Percentiles rank a stretch among this genome's conserved stretches.
Evolutionary conservation across 1,139 yeast species (phyloP).

Genomic region (Candida neerlandica): DNA sequence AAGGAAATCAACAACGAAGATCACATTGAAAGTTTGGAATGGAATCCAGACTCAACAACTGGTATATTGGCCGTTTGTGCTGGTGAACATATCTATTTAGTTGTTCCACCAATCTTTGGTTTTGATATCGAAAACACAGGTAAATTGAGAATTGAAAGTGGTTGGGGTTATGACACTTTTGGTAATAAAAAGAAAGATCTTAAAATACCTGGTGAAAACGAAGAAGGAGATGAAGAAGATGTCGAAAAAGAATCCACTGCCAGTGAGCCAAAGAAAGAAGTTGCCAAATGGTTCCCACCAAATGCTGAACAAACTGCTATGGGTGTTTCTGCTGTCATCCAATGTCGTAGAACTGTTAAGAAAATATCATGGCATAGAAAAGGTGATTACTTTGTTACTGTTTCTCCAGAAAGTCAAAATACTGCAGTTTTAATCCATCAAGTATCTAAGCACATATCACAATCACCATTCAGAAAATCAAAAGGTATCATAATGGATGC

Average conservation of each 20-base stretch:
- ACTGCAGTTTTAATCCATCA: conserved; percentile 93
- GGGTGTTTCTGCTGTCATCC: conserved; percentile 73
- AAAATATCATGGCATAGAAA: conserved; percentile 94
- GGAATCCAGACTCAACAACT: conserved; percentile 81
- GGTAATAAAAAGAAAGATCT: conserved; percentile 56
- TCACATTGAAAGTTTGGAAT: conserved; percentile 77
- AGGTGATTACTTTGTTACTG: conserved; percentile 95
- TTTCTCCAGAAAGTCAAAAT: conserved; percentile 86
- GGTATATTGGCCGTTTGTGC: conserved; percentile 84
- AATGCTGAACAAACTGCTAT: conserved; percentile 58
- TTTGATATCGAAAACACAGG: conserved; percentile 84
- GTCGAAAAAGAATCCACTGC: conserved; percentile 37
- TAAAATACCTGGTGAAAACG: conserved; percentile 45
- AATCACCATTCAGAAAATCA: conserved; percentile 91
- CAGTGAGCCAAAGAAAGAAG: conserved; percentile 53
- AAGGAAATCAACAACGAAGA: conserved; percentile 61
- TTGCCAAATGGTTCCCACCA: conserved; percentile 87
- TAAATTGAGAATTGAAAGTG: conserved; percentile 77
- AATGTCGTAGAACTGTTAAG: conserved; percentile 74
- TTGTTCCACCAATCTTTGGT: conserved; percentile 91
- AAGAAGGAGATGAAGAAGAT: conserved; percentile 26
- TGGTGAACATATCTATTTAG: conserved; percentile 75
- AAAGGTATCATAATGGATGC: conserved; percentile 96
- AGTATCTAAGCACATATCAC: conserved; percentile 92
- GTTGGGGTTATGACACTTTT: conserved; percentile 88